Evolutionary conservation across 495 filamentous ascomycete species (phyloP).

Genomic region (Pyrenula massariospora): DNA sequence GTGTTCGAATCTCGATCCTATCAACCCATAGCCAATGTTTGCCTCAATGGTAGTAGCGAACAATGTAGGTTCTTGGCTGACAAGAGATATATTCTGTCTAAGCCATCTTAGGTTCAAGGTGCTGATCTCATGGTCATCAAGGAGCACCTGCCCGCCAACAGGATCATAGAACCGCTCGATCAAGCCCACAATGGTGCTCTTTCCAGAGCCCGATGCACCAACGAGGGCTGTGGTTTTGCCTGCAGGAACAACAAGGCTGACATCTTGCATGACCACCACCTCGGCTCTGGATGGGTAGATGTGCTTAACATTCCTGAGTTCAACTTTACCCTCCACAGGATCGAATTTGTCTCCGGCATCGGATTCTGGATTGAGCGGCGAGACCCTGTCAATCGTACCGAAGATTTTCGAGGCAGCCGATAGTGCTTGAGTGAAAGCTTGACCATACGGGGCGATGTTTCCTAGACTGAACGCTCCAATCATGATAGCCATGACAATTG

Average conservation of each 20-base stretch:
- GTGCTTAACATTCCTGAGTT: slow-evolving; percentile 42
- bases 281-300: slow-evolving; percentile 35
- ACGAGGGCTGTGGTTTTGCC: slow-evolving; percentile 37
- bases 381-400: slow-evolving; percentile 23
- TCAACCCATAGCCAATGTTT: slow-evolving; percentile 5
- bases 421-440: slow-evolving; percentile 20
- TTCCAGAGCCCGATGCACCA: slow-evolving; percentile 39
- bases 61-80: slow-evolving; percentile 6
- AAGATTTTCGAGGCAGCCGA: slow-evolving; percentile 23
- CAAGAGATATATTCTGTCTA: slow-evolving; percentile 6
- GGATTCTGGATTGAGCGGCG: slow-evolving; percentile 23
- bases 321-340: slow-evolving; percentile 28
- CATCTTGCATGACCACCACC: slow-evolving; percentile 18
- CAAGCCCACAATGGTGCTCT: slow-evolving; percentile 33
- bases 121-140: slow-evolving; percentile 11
- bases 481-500: slow-evolving; percentile 5
- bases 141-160: slow-evolving; percentile 21
- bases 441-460: slow-evolving; percentile 20
- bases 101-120: slow-evolving; percentile 9
- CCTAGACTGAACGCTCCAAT: slow-evolving; percentile 5
- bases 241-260: slow-evolving; percentile 23
- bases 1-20: background rate
- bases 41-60: slow-evolving; percentile 6
- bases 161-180: slow-evolving; percentile 38
- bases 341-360: slow-evolving; percentile 10